These are phyloP conservation scores for Cyclotella baltica DNA, from an alignment of 108 stramenopile genomes.

Conservation along the genomic window DNA sequence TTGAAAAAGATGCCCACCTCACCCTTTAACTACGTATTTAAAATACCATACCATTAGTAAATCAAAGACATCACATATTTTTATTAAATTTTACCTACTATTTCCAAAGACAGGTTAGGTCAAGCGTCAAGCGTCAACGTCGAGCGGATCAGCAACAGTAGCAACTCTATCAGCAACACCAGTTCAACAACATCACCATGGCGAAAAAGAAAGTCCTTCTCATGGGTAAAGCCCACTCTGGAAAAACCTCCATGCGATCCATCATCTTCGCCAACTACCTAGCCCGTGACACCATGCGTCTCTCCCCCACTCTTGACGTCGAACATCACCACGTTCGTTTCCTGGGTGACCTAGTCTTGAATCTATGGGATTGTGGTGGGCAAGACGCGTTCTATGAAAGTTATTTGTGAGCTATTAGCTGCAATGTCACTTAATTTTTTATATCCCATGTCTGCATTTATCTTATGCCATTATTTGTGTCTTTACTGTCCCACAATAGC, in stretches of 20 bases:
- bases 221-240: conserved; percentile 97
- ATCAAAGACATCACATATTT: no score
- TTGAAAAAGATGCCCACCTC: no score
- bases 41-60: no score
- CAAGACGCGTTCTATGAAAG: conserved; percentile 97
- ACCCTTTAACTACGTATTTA: no score
- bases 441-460: no score
- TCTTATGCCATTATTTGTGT: no score
- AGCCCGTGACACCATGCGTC: conserved; percentile 95
- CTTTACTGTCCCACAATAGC: no score
- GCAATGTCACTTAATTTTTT: no score
- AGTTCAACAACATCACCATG: conserved; percentile 49
- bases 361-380: conserved; percentile 99
- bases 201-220: conserved; percentile 96
- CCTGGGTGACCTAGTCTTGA: conserved; percentile 96
- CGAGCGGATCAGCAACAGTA: background rate
- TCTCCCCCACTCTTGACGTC: conserved; percentile 96
- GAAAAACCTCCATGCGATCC: conserved; percentile 96
- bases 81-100: no score
- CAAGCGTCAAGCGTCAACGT: background rate
- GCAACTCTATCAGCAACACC: background rate
- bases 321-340: conserved; percentile 98
- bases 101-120: no score
- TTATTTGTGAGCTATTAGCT: no score
- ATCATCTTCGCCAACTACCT: conserved; percentile 99